Conservation (phyloP, 2,329 filamentous ascomycete species). For the Colletotrichum tofieldiae region DNA sequence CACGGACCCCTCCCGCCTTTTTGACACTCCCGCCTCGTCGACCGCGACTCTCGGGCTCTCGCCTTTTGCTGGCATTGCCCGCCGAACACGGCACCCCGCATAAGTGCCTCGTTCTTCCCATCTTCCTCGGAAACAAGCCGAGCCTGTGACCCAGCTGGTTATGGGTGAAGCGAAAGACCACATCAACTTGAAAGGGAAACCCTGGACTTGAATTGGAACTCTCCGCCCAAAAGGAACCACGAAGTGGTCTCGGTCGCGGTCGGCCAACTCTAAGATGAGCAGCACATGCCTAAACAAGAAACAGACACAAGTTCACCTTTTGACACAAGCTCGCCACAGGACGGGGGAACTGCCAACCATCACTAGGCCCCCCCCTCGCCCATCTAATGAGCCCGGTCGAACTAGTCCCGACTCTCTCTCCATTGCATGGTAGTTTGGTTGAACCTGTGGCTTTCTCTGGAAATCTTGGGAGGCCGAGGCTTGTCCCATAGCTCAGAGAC, state of each 20-base stretch:
- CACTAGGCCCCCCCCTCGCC: background rate
- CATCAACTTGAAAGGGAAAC: background rate
- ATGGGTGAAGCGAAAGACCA: background rate
- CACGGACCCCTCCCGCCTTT: slow-evolving; percentile 21
- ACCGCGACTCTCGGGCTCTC: slow-evolving; percentile 11
- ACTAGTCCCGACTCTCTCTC: background rate
- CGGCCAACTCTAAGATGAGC: slow-evolving; percentile 8
- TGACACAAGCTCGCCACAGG: background rate
- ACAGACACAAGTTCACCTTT: background rate
- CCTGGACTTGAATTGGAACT: background rate
- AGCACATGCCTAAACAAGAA: slow-evolving; percentile 5
- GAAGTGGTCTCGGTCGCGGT: background rate
- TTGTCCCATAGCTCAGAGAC: background rate
- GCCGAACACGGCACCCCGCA: background rate
- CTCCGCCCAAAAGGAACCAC: background rate
- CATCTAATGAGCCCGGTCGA: slow-evolving; percentile 1
- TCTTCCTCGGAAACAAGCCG: slow-evolving; percentile 9
- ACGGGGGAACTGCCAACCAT: background rate
- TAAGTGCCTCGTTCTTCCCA: background rate
- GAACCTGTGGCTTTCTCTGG: background rate
- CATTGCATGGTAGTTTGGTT: no score
- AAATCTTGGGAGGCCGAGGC: background rate
- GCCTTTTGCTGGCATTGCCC: background rate
- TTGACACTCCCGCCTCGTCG: slow-evolving; percentile 3
- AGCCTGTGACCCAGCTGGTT: background rate